phyloP scores from a whole-genome alignment of 805 yeast species.

The Torulaspora franciscae region DNA sequence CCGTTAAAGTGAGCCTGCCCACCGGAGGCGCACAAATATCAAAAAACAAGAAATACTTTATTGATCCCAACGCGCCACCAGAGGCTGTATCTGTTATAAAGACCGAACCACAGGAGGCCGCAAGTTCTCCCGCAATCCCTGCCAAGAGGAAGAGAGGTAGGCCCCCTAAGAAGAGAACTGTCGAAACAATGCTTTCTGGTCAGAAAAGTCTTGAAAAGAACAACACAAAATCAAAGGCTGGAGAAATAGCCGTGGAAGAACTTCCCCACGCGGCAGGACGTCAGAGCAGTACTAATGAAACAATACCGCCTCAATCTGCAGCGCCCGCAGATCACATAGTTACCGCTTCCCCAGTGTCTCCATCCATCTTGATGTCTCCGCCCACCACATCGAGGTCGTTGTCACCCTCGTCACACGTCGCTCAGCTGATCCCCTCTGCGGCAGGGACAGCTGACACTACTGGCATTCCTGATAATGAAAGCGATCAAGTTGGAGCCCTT shows the following conservation, averaged over 20 bases:
- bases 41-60: slow-evolving; percentile 32
- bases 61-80: slow-evolving; percentile 24
- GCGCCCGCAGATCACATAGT: neutral
- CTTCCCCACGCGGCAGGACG: neutral
- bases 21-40: slow-evolving; percentile 28
- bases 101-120: slow-evolving; percentile 8
- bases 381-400: slow-evolving; percentile 11
- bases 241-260: slow-evolving; percentile 20
- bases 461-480: slow-evolving; percentile 5
- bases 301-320: neutral
- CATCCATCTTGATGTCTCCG: slow-evolving; percentile 9
- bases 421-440: slow-evolving; percentile 9
- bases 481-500: neutral
- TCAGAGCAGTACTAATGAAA: neutral
- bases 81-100: slow-evolving; percentile 3
- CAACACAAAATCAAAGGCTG: slow-evolving; percentile 18
- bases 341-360: neutral
- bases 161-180: slow-evolving; percentile 34
- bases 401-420: slow-evolving; percentile 7
- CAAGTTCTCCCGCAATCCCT: slow-evolving; percentile 6
- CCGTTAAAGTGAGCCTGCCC: slow-evolving; percentile 26
- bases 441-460: slow-evolving; percentile 12
- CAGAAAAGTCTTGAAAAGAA: slow-evolving; percentile 22
- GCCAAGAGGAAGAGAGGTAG: slow-evolving; percentile 33
- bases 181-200: slow-evolving; percentile 27